phyloP scores from a whole-genome alignment of 129 eudicot genomes.

The Mikania micrantha region DNA sequence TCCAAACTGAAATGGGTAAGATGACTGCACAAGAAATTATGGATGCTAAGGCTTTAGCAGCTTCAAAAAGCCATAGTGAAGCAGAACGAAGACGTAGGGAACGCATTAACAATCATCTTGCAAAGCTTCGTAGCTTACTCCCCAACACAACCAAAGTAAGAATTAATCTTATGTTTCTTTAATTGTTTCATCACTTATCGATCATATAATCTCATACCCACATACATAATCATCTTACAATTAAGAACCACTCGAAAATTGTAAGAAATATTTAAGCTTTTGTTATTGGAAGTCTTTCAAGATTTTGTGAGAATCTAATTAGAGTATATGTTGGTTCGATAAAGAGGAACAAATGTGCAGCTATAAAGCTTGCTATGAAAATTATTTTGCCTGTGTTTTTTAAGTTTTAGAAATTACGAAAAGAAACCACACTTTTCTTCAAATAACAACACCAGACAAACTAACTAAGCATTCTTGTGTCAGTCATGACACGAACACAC shows the following conservation, averaged over 20 bases:
- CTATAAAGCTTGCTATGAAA: constrained; percentile 48
- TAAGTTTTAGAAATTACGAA: constrained; percentile 36
- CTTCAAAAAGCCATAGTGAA: constrained; percentile 93
- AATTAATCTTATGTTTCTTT: background rate
- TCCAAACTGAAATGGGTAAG: constrained; percentile 70
- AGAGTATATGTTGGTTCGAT: constrained; percentile 45
- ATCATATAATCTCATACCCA: background rate
- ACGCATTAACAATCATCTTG: constrained; percentile 84
- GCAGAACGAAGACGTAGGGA: constrained; percentile 92
- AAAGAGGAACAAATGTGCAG: constrained; percentile 70
- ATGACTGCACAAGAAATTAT: constrained; percentile 92
- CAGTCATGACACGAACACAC: constrained; percentile 34
- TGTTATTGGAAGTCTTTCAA: constrained; percentile 10
- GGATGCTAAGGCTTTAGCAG: constrained; percentile 98
- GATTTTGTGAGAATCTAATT: constrained; percentile 37
- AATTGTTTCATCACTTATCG: too few relatives aligned
- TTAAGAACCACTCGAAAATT: background rate
- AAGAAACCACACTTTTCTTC: constrained; percentile 29
- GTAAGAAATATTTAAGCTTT: constrained; percentile 14
- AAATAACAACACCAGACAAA: constrained; percentile 37
- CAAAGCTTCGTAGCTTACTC: constrained; percentile 77
- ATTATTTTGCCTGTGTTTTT: constrained; percentile 58
- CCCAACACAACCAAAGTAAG: constrained; percentile 92
- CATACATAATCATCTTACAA: background rate
- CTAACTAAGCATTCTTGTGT: constrained; percentile 56